Conservation (phyloP, 192 early-diverging fungal species). For the Phlyctochytrium arcticum region DNA sequence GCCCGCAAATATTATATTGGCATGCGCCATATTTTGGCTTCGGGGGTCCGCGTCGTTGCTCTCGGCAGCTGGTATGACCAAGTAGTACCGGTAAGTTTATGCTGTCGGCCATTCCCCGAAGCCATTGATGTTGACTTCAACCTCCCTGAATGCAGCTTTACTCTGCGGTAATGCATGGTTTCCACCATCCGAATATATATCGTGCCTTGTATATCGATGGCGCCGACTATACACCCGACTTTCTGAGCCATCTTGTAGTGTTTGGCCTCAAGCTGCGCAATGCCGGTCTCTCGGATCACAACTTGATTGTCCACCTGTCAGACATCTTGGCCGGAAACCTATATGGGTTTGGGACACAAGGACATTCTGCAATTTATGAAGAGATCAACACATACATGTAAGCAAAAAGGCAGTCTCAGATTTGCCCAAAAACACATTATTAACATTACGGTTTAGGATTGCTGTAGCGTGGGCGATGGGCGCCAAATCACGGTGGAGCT, state of each 20-base stretch:
- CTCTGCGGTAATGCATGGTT: slow-evolving; percentile 48
- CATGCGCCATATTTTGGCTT: slow-evolving; percentile 59
- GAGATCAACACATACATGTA: slow-evolving; percentile 79
- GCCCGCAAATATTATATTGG: slow-evolving; percentile 68
- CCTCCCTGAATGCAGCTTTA: slow-evolving; percentile 31
- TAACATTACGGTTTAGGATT: slow-evolving; percentile 14
- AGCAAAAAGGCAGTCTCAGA: too few species aligned
- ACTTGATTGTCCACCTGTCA: slow-evolving; percentile 77
- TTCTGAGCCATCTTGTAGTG: slow-evolving; percentile 80
- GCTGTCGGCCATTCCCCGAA: too few species aligned
- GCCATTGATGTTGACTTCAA: too few species aligned
- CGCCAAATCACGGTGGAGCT: background rate
- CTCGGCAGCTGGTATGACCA: slow-evolving; percentile 93
- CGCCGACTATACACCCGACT: slow-evolving; percentile 66
- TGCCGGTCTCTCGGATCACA: slow-evolving; percentile 81
- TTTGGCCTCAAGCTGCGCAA: slow-evolving; percentile 88
- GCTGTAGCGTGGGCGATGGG: slow-evolving; percentile 44
- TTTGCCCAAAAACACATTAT: too few species aligned
- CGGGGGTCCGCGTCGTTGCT: slow-evolving; percentile 69
- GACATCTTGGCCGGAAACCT: slow-evolving; percentile 84
- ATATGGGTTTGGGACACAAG: slow-evolving; percentile 76
- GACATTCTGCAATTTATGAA: slow-evolving; percentile 92
- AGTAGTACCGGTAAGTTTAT: slow-evolving; percentile 91
- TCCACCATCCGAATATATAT: slow-evolving; percentile 64
- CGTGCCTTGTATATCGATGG: slow-evolving; percentile 90